Evolutionary conservation across 352 stramenopile genomes (phyloP).

Genomic region (Phytopythium delawarense): DNA sequence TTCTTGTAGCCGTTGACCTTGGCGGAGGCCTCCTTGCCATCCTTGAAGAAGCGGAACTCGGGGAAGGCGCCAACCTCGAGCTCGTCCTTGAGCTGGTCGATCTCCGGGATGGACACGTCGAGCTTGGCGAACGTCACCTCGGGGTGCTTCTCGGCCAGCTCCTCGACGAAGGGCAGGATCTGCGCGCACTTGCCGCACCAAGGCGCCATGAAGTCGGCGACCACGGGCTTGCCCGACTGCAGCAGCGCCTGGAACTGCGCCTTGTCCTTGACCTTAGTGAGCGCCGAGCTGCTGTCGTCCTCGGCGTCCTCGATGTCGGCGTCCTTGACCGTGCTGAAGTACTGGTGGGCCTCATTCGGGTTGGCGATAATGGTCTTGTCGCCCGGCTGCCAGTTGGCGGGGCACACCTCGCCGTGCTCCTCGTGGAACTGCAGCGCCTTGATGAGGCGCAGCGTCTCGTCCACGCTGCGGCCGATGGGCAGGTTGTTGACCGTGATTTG

Average conservation of each 20-base stretch:
- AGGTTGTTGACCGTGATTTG: slow-evolving; percentile 92
- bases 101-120: slow-evolving; percentile 65
- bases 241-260: slow-evolving; percentile 56
- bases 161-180: slow-evolving; percentile 73
- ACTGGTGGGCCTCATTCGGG: slow-evolving; percentile 76
- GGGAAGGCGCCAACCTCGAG: slow-evolving; percentile 68
- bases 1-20: slow-evolving; percentile 87
- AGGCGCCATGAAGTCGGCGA: slow-evolving; percentile 82
- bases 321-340: slow-evolving; percentile 74
- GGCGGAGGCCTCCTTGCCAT: slow-evolving; percentile 65
- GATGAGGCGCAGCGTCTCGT: slow-evolving; percentile 91
- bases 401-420: slow-evolving; percentile 92
- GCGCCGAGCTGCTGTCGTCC: slow-evolving; percentile 30
- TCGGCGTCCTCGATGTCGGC: slow-evolving; percentile 30
- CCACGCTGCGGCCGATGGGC: slow-evolving; percentile 88
- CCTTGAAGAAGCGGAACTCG: slow-evolving; percentile 86
- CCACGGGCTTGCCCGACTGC: slow-evolving; percentile 62
- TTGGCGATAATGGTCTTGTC: slow-evolving; percentile 88
- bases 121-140: slow-evolving; percentile 79
- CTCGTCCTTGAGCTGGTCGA: slow-evolving; percentile 73
- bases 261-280: slow-evolving; percentile 61
- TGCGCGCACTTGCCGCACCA: slow-evolving; percentile 87
- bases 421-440: slow-evolving; percentile 92
- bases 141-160: slow-evolving; percentile 57
- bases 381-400: slow-evolving; percentile 91